These are phyloP conservation scores for Cucumis hystrix DNA, from an alignment of 306 rosid genomes.

Conservation along the genomic window DNA sequence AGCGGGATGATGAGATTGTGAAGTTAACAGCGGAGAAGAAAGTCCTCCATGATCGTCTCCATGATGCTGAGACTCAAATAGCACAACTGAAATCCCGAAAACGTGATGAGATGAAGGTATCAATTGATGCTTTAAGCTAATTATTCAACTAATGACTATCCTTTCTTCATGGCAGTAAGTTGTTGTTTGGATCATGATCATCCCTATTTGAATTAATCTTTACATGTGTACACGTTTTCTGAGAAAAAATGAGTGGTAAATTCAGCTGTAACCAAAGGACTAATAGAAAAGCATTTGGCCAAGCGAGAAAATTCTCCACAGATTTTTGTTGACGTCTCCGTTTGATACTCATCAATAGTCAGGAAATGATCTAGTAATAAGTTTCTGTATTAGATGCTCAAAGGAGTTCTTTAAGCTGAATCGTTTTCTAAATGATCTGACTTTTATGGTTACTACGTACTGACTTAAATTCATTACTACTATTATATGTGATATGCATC, in stretches of 20 bases:
- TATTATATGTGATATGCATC: neutral
- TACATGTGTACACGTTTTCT: neutral
- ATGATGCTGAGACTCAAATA: conserved; percentile 82
- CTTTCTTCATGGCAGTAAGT: neutral
- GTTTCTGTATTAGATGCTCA: neutral
- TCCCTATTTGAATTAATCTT: neutral
- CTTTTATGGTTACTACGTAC: neutral
- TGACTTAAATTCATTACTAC: neutral
- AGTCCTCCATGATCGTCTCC: conserved; percentile 77
- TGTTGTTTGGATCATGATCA: neutral
- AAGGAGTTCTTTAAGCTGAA: neutral
- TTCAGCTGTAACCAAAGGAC: neutral
- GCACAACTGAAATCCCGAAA: conserved; percentile 85
- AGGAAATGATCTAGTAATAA: neutral
- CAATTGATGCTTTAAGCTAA: neutral
- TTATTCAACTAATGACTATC: neutral
- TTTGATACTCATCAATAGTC: neutral
- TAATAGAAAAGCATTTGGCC: neutral
- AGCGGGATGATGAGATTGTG: conserved; percentile 71
- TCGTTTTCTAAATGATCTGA: neutral
- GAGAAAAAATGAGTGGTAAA: neutral
- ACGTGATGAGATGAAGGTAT: conserved; percentile 94
- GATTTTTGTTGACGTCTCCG: neutral
- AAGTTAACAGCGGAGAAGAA: conserved; percentile 77
- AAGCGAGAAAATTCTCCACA: neutral